These are phyloP conservation scores for Pisolithus microcarpus DNA, from an alignment of 768 basidiomycete species.

Conservation along the genomic window DNA sequence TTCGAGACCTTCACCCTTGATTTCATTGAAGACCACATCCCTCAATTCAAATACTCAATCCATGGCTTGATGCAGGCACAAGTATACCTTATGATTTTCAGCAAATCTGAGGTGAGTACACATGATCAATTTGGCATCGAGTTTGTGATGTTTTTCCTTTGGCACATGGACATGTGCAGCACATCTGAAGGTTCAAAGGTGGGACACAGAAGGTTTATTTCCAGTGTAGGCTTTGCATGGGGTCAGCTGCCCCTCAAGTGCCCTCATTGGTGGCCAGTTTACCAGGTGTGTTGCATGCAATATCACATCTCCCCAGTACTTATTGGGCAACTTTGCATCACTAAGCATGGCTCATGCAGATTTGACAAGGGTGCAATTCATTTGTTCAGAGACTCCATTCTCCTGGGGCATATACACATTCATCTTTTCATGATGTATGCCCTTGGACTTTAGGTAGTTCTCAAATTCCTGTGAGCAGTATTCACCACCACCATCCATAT, in stretches of 20 bases:
- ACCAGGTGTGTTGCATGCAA: not conserved
- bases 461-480: constrained; percentile 19
- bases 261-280: not conserved
- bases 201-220: constrained; percentile 14
- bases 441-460: constrained; percentile 8
- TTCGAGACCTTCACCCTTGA: not conserved
- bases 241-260: constrained; percentile 20
- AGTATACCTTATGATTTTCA: not conserved
- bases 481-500: constrained; percentile 16
- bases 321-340: not conserved
- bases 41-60: too few species aligned
- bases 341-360: not conserved
- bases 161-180: constrained; percentile 19
- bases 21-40: too few species aligned
- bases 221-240: too few species aligned
- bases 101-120: not conserved
- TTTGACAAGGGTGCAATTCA: not conserved
- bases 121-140: not conserved
- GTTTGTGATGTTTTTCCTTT: constrained; percentile 10
- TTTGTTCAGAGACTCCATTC: not conserved
- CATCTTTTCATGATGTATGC: not conserved
- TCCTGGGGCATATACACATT: constrained; percentile 3
- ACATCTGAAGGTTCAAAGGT: constrained; percentile 20
- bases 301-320: constrained; percentile 2
- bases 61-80: not conserved